Base-by-base conservation (phyloP, 1,139 yeast species). In the Yamadazyma atmosphaerica region DNA sequence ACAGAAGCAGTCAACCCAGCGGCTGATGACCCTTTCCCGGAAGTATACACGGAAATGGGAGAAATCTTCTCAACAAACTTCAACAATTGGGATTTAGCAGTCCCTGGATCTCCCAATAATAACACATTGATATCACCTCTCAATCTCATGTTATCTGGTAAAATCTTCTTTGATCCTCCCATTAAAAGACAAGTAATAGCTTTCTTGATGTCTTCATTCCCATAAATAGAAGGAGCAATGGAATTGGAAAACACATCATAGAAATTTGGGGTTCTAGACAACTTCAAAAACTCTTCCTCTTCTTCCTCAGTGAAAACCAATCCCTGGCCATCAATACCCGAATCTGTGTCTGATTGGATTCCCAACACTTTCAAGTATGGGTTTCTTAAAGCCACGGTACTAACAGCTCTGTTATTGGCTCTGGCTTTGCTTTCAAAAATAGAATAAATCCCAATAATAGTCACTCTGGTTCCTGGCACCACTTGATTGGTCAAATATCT, bases 1-100 rank as follows among this genome's bases (percentile, higher is more conserved):
- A 92, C 98, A 10, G 96, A 86, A 1, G 98, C 98, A 1, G 99
- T 92, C 62, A 92, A 77, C 80, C 99, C 99, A 4, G 98, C 99
- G 2, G 99, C 99, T 15, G 98, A 90, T 0, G 98, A 92, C 54
- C 99, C 99, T 58, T 92, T 92, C 70, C 99, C 99, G 0, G 98
- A 89, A 1, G 99, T 92, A 60, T 92, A 92, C 32, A 92, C 92
- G 1, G 98, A 81, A 45, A 92, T 89, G 4, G 98, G 98, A 6
- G 96, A 81, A 15, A 87, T 89, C 57, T 92, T 90, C 58, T 92
- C 98, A 16, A 89, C 98, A 53, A 90, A 92, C 60, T 94, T 92
- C 54, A 92, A 75, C 44, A 92, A 68, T 68, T 92, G 99, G 10
- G 98, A 92, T 60, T 92, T 92, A 36, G 98, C 98, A 16, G 98